Base-by-base conservation (phyloP, 164 flowering plant genomes). In the Vitis rupestris region DNA sequence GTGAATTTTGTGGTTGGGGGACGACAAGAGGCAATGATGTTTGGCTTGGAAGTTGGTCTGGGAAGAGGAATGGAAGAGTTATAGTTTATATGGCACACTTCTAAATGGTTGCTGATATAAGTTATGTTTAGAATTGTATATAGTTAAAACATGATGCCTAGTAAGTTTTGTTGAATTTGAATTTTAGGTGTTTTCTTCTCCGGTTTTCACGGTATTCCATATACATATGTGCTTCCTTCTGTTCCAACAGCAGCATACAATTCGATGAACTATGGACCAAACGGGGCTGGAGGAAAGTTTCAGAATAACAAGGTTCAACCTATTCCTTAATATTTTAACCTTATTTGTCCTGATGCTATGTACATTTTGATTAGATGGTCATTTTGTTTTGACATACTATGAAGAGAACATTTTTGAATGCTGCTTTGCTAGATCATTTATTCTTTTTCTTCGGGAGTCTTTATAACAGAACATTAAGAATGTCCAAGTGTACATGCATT, bases 271-370 rank as follows among this genome's bases (percentile, higher is more conserved):
- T 86, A 78, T 86, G 93, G 93, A 75, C 72, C 85, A 59, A 84
- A 84, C 75, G 91, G 88, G 8, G 63, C 75, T 64, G 88, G 88
- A 68, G 88, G 81, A 16, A 89, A 80, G 76, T 84, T 71, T 82
- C 91, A 79, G 68, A 88, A 77, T 74, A 83, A 80, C 79, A 92
- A 92, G 97, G 97, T 90, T 76, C 51, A 31, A 65, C 72, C 71
- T 27, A 0, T 70, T 79, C 68, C 72, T 29, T 52, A 47, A 27
- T 70, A 27, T 51, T 73, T 59, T 5, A 73, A 64, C 63, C 16
- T 16, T 47, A 27, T 19, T 37, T 23, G 54, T 52, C 14, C 63
- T 68, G 12, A 57, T 80, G 69, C 50, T 60, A 13, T 60, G 73
- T 52, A 63, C 11, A 2, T 1, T 73, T 68, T 2, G 2, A 29